Conservation (phyloP, 1,284 basidiomycete genomes). For the Ceratobasidium papillatum region DNA sequence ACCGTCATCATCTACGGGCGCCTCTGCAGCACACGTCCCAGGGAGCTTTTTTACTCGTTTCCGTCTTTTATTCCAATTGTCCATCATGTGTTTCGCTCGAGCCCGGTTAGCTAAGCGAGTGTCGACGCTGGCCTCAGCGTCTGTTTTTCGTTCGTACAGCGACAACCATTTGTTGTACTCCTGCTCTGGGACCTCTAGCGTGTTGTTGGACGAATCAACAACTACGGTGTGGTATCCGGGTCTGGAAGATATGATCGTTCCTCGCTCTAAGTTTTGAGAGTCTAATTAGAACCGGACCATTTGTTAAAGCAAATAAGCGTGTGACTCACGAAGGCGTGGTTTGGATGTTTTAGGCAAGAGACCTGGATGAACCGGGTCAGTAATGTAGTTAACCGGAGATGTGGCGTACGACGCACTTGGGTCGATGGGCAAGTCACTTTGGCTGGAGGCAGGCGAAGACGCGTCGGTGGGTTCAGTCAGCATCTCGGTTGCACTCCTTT, state of each 20-base stretch:
- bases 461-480: constrained; percentile 32
- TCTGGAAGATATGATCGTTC: constrained; percentile 35
- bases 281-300: constrained; percentile 10
- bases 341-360: constrained; percentile 38
- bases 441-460: constrained; percentile 36
- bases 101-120: constrained; percentile 37
- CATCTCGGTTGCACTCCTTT: constrained; percentile 40
- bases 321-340: constrained; percentile 39
- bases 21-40: constrained; percentile 31
- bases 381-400: constrained; percentile 13
- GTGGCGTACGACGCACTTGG: constrained; percentile 35
- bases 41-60: constrained; percentile 38
- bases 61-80: constrained; percentile 39
- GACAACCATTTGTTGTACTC: constrained; percentile 39
- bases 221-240: constrained; percentile 39
- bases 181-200: constrained; percentile 37
- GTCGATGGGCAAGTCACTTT: constrained; percentile 35
- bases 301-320: background rate
- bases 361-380: constrained; percentile 20
- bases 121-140: constrained; percentile 35
- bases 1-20: constrained; percentile 39
- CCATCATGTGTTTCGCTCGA: constrained; percentile 40
- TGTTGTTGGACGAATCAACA: constrained; percentile 39
- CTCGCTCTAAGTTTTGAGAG: constrained; percentile 20
- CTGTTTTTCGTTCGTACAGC: constrained; percentile 38